These are phyloP conservation scores for Mycosphaerella sp. DNA, from an alignment of 2,329 filamentous ascomycete genomes.

Conservation along the genomic window DNA sequence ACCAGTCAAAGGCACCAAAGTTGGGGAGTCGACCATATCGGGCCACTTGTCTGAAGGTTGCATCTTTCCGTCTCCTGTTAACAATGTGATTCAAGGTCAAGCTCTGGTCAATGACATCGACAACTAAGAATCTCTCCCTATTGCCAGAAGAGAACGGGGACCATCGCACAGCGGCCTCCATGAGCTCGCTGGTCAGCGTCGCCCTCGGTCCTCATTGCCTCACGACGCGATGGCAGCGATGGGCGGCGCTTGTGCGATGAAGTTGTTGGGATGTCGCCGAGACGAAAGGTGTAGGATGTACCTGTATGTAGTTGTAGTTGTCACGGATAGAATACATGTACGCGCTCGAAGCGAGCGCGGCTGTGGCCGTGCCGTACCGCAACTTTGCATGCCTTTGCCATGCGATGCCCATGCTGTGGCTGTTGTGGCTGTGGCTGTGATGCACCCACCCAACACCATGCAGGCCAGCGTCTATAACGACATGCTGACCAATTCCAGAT, in stretches of 20 bases:
- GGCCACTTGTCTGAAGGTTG: neutral
- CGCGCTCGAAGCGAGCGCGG: too few relatives aligned
- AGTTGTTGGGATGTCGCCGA: neutral
- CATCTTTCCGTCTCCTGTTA: neutral
- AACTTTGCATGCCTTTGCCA: too few relatives aligned
- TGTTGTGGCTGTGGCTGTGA: too few relatives aligned
- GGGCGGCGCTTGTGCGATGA: neutral
- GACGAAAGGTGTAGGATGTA: too few relatives aligned
- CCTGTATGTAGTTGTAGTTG: too few relatives aligned
- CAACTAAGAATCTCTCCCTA: constrained; percentile 54
- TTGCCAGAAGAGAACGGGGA: constrained; percentile 52
- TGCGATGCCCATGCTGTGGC: too few relatives aligned
- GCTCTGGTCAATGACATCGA: constrained; percentile 55
- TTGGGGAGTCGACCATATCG: constrained; percentile 45
- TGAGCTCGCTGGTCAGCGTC: constrained; percentile 5
- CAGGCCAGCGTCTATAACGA: too few relatives aligned
- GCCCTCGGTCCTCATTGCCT: neutral
- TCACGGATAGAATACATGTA: too few relatives aligned
- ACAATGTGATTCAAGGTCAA: constrained; percentile 49
- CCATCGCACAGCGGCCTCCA: constrained; percentile 54
- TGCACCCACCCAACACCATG: too few relatives aligned
- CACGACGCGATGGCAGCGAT: neutral
- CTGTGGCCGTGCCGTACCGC: too few relatives aligned
- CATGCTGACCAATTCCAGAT: neutral
- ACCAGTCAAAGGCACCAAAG: constrained; percentile 63